phyloP scores from a whole-genome alignment of 148 eudicot genomes.

The Oxyria digyna region DNA sequence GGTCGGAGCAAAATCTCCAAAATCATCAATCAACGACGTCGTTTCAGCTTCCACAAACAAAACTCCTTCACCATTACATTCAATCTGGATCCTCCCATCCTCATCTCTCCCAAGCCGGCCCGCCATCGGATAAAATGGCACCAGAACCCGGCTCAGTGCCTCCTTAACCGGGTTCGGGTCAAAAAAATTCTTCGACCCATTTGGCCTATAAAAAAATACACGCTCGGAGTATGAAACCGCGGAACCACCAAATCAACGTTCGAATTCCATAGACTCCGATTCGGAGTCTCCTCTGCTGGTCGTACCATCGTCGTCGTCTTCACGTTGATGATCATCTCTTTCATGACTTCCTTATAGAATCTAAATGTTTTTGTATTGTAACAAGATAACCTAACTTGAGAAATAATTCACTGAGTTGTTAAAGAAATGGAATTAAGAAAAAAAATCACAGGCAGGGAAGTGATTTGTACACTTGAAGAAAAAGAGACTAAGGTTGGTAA shows the following conservation, averaged over 20 bases:
- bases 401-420: background rate
- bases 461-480: background rate
- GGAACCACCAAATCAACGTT: constrained; percentile 17
- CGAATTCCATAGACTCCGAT: constrained; percentile 16
- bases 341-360: background rate
- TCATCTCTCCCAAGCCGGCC: constrained; percentile 13
- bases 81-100: constrained; percentile 16
- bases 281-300: constrained; percentile 17
- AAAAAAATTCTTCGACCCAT: constrained; percentile 3
- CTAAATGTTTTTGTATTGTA: too few species aligned
- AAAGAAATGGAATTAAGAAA: background rate
- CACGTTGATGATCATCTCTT: constrained; percentile 7
- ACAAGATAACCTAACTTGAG: background rate
- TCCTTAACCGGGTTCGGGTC: constrained; percentile 10
- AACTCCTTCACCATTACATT: constrained; percentile 21
- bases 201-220: constrained; percentile 14
- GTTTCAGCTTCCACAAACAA: constrained; percentile 20
- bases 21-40: constrained; percentile 21
- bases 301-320: constrained; percentile 16
- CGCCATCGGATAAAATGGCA: constrained; percentile 25
- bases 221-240: constrained; percentile 15
- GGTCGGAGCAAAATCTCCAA: constrained; percentile 39
- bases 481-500: too few species aligned
- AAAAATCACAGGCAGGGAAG: background rate
- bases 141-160: constrained; percentile 17